Evolutionary conservation across 139 green algal genomes (phyloP).

Genomic region (Chlorella vulgaris): DNA sequence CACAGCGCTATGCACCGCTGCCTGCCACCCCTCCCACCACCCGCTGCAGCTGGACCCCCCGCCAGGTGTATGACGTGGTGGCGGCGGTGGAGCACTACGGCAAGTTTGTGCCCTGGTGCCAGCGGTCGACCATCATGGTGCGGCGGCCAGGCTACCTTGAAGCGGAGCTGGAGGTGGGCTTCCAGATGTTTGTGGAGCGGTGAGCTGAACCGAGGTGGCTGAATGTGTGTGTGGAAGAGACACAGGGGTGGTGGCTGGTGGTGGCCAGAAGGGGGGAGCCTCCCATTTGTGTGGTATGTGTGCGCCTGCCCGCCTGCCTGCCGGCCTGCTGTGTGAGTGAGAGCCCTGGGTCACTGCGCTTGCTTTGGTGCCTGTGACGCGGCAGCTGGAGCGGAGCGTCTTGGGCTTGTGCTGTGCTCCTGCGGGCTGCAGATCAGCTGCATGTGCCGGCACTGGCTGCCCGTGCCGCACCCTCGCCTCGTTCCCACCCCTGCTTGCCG

Average conservation of each 20-base stretch:
- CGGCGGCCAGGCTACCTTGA: slow-evolving; percentile 68
- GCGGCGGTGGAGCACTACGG: slow-evolving; percentile 82
- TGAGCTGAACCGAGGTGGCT: neutral
- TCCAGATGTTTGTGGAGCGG: slow-evolving; percentile 82
- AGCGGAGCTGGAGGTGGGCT: slow-evolving; percentile 93
- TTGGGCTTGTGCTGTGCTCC: no score
- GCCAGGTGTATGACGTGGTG: slow-evolving; percentile 88
- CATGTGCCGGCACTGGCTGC: neutral
- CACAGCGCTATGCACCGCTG: no score
- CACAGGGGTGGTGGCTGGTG: no score
- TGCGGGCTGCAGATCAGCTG: neutral
- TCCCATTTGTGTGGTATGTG: no score
- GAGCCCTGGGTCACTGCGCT: no score
- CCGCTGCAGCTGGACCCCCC: slow-evolving; percentile 69
- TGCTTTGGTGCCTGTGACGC: no score
- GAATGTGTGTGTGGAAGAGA: neutral
- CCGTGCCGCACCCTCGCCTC: neutral
- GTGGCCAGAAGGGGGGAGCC: no score
- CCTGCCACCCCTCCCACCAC: neutral
- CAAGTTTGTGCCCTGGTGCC: slow-evolving; percentile 93
- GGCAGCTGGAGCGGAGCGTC: no score
- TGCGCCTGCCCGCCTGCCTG: no score
- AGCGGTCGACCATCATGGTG: slow-evolving; percentile 53
- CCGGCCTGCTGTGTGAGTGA: no score
- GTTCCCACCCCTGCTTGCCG: neutral